These are phyloP conservation scores for Excoecaria agallocha DNA, from an alignment of 345 rosid species.

Conservation along the genomic window DNA sequence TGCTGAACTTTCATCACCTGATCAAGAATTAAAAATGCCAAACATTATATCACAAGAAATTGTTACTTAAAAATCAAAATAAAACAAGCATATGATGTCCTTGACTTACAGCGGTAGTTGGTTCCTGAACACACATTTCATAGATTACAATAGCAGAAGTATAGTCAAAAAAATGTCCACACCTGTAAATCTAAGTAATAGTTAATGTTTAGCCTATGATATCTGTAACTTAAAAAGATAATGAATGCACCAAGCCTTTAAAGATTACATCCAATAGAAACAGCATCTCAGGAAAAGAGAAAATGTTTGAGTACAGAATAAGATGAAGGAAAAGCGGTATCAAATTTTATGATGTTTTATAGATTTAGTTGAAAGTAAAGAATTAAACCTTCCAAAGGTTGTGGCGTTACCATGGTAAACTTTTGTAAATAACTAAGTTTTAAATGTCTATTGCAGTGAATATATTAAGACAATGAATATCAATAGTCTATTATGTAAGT, in stretches of 20 bases:
- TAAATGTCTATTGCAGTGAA: too few species aligned
- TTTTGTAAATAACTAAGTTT: neutral
- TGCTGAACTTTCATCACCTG: slow-evolving; percentile 83
- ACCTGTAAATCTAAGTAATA: slow-evolving; percentile 51
- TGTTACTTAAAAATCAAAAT: slow-evolving; percentile 13
- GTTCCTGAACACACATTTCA: slow-evolving; percentile 92
- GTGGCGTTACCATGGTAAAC: neutral
- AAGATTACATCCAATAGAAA: slow-evolving; percentile 84
- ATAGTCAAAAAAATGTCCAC: slow-evolving; percentile 90
- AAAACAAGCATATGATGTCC: slow-evolving; percentile 17
- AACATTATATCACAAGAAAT: slow-evolving; percentile 13
- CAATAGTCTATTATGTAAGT: too few species aligned
- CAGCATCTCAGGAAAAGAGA: too few species aligned
- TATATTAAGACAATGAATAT: too few species aligned
- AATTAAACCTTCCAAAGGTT: neutral
- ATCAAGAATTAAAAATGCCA: slow-evolving; percentile 17
- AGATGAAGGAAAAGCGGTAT: neutral
- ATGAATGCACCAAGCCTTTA: slow-evolving; percentile 10
- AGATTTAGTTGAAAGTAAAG: neutral
- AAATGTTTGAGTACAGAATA: neutral
- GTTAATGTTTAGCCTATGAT: slow-evolving; percentile 11
- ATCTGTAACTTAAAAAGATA: slow-evolving; percentile 14
- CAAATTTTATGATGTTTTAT: neutral
- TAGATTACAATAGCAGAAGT: slow-evolving; percentile 68
- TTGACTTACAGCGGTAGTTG: slow-evolving; percentile 75